Conservation (phyloP, 176 grass and related monocot species). For the Oryza glaberrima region DNA sequence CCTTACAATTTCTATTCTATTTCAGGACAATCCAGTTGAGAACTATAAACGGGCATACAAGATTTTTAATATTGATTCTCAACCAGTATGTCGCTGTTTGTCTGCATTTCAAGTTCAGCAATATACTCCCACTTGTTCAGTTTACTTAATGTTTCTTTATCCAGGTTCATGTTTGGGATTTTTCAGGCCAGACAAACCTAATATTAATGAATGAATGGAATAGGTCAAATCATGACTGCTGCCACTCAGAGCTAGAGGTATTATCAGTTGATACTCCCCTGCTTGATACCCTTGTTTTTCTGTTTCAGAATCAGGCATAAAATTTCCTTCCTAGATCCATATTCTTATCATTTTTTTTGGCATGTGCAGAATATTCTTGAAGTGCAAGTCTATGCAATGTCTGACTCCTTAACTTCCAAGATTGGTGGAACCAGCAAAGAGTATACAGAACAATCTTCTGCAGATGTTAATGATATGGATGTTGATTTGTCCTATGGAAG, state of each 20-base stretch:
- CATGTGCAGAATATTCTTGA: slow-evolving; percentile 79
- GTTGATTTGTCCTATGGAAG: slow-evolving; percentile 52
- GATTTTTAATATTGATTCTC: slow-evolving; percentile 79
- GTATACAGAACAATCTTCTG: slow-evolving; percentile 40
- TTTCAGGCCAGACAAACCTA: slow-evolving; percentile 96
- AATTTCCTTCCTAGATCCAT: slow-evolving; percentile 12
- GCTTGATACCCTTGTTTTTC: background rate
- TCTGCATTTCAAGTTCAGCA: slow-evolving; percentile 47
- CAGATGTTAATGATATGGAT: slow-evolving; percentile 52
- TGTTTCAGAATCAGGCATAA: slow-evolving; percentile 16
- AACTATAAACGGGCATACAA: slow-evolving; percentile 91
- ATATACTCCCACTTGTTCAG: slow-evolving; percentile 34
- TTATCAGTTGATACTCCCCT: slow-evolving; percentile 13
- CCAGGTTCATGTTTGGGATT: slow-evolving; percentile 98
- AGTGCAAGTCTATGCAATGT: slow-evolving; percentile 89
- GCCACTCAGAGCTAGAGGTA: slow-evolving; percentile 90
- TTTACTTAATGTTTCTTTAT: slow-evolving; percentile 69
- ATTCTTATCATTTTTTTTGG: slow-evolving; percentile 43
- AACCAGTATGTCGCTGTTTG: slow-evolving; percentile 76
- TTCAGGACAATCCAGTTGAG: slow-evolving; percentile 91
- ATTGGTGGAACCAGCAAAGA: slow-evolving; percentile 56
- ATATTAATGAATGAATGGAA: slow-evolving; percentile 99
- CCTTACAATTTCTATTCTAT: slow-evolving; percentile 42
- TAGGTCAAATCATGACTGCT: slow-evolving; percentile 60
- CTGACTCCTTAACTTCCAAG: slow-evolving; percentile 59